A percentile compares a stretch with the other conserved stretches of the same genome.
Evolutionary conservation across 2,329 filamentous ascomycete genomes (phyloP).

Genomic region (Aaosphaeria arxii): DNA sequence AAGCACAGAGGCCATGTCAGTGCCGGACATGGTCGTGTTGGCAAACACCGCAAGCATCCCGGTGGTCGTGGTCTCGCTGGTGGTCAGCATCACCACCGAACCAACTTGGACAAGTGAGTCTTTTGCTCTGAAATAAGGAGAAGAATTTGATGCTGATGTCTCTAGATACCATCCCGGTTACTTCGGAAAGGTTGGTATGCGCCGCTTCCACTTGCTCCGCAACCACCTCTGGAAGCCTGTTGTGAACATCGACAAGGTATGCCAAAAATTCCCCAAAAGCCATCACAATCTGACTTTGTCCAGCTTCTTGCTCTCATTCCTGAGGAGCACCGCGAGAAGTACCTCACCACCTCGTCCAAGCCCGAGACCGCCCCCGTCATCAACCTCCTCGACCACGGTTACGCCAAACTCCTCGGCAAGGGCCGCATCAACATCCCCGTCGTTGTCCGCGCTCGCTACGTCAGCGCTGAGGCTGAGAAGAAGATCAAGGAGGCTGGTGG

Average conservation of each 20-base stretch:
- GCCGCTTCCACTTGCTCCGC: conserved; percentile 72
- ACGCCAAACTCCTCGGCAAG: conserved; percentile 99
- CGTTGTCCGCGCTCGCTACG: conserved; percentile 91
- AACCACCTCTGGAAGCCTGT: conserved; percentile 98
- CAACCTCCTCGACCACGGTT: conserved; percentile 94
- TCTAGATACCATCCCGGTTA: conserved; percentile 78
- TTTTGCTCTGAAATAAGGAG: conserved; percentile 46
- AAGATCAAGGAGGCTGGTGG: conserved; percentile 99
- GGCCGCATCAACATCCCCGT: conserved; percentile 90
- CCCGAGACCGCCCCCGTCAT: conserved; percentile 94
- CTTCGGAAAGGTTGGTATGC: conserved; percentile 92
- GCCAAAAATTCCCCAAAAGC: conserved; percentile 46
- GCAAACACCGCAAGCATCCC: conserved; percentile 93
- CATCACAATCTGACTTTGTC: no score
- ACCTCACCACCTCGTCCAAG: conserved; percentile 67
- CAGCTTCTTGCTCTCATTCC: conserved; percentile 67
- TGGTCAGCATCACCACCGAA: conserved; percentile 94
- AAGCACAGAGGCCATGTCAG: conserved; percentile 87
- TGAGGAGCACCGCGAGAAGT: conserved; percentile 86
- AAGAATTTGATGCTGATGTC: conserved; percentile 48
- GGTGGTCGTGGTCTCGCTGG: conserved; percentile 81
- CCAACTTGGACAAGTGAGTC: conserved; percentile 84
- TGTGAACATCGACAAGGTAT: conserved; percentile 99
- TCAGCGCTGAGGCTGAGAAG: conserved; percentile 93
- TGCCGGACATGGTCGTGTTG: conserved; percentile 92